Base-by-base conservation (phyloP, 1,284 basidiomycete genomes). In the Blastosporella zonata region DNA sequence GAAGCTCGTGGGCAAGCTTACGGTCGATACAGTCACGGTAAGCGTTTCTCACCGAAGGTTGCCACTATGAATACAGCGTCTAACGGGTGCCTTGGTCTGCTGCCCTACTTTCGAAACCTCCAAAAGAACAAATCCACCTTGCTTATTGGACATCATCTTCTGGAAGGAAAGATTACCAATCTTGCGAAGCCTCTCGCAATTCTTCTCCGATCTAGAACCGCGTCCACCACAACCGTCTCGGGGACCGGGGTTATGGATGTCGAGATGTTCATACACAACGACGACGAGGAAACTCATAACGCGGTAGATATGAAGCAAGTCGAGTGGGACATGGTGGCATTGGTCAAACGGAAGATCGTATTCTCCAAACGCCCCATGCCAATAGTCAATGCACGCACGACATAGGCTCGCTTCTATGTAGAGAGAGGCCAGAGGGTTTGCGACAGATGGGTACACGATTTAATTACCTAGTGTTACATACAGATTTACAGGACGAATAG, bases 91-190 rank as follows among this genome's bases (percentile, higher is more conserved):
- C 21, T 29, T 41, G 37, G 40, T 46, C 21, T 37, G 18, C 31
- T 27, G 20, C 17, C 15, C 10, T 18, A 17, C 7, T 25, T 29
- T 41, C 36, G 52, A 37, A 39, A 44, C 18, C 31, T 45, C 33
- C 29, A 17, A 40, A 57, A 91, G 85, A 83, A 82, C 55, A 88
- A 87, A 59, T 84, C 90, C 0, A 90, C 84, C 0, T 73, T 97
- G 3, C 71, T 79, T 53, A 87, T 97, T 49, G 93, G 93, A 6
- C 86, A 95, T 66, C 90, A 97, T 62, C 72, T 93, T 13, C 79
- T 97, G 1, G 93, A 97, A 62, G 93, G 93, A 40, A 92, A 90
- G 62, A 75, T 96, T 48, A 77, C 83, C 29, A 77, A 72, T 35
- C 74, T 97, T 8, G 67, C 84, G 0, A 92, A 89, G 61, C 90